phyloP scores from a whole-genome alignment of 306 rosid species.

The Glycyrrhiza uralensis region DNA sequence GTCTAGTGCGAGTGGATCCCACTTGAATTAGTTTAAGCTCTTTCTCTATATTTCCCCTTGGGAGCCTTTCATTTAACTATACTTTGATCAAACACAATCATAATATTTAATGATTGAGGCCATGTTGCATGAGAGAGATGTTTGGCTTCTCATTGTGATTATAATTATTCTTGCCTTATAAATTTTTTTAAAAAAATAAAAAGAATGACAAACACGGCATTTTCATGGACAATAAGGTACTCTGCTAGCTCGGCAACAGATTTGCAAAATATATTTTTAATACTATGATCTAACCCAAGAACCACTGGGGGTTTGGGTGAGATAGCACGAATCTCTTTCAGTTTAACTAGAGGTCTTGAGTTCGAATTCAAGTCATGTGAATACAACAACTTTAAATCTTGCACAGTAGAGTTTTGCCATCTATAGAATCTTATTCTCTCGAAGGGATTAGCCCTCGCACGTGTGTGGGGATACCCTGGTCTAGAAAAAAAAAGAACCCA shows the following conservation, averaged over 20 bases:
- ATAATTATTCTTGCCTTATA: conserved; percentile 26
- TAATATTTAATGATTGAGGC: conserved; percentile 49
- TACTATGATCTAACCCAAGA: conserved; percentile 15
- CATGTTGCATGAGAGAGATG: conserved; percentile 63
- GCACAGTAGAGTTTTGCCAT: too few relatives aligned
- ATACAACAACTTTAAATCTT: too few relatives aligned
- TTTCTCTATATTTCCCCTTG: conserved; percentile 38
- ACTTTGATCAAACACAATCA: conserved; percentile 37
- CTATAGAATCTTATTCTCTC: too few relatives aligned
- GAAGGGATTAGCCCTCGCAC: too few relatives aligned
- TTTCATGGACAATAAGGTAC: conserved; percentile 34
- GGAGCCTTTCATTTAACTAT: conserved; percentile 52
- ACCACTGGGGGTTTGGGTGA: too few relatives aligned
- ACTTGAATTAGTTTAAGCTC: conserved; percentile 42
- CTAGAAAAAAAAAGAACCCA: too few relatives aligned
- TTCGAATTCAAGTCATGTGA: too few relatives aligned
- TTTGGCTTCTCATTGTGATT: conserved; percentile 40
- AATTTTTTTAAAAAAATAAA: not conserved
- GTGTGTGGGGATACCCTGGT: too few relatives aligned
- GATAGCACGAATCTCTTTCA: too few relatives aligned
- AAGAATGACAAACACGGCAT: conserved; percentile 41
- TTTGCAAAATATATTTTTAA: not conserved
- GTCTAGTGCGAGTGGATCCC: conserved; percentile 49
- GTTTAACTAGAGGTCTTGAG: too few relatives aligned
- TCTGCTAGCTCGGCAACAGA: conserved; percentile 16